Conservation (phyloP, 1,139 yeast genomes). For the Debaryomycetaceae sp. region DNA sequence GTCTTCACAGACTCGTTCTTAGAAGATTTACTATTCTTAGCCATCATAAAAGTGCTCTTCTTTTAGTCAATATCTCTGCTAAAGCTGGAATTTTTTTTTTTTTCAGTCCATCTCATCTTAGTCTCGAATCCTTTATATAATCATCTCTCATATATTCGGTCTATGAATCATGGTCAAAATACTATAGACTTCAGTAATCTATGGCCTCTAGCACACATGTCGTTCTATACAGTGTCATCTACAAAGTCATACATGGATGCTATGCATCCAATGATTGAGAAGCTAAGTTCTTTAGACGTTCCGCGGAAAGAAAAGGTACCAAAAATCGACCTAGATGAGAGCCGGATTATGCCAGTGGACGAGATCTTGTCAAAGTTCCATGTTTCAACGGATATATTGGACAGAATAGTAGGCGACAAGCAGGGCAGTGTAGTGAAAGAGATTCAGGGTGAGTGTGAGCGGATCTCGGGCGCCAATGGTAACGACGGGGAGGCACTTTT, state of each 20-base stretch:
- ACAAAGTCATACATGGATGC: constrained; percentile 78
- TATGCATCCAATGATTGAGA: constrained; percentile 61
- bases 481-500: constrained; percentile 23
- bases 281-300: constrained; percentile 31
- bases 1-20: constrained; percentile 2
- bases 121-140: no score
- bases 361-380: constrained; percentile 28
- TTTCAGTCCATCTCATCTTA: constrained; percentile 1
- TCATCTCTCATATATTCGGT: no score
- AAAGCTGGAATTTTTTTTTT: not conserved
- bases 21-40: constrained; percentile 4
- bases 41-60: constrained; percentile 1
- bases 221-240: constrained; percentile 47
- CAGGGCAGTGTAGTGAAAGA: constrained; percentile 10
- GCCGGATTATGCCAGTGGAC: constrained; percentile 23
- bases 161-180: no score
- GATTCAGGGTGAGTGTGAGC: constrained; percentile 26
- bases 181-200: no score
- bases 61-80: not conserved
- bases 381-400: constrained; percentile 31
- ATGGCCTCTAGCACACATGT: not conserved
- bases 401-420: constrained; percentile 22
- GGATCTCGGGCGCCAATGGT: constrained; percentile 25
- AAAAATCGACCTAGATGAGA: constrained; percentile 29
- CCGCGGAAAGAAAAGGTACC: constrained; percentile 24